Base-by-base conservation (phyloP, 805 yeast species). In the Yarrowia sp. region DNA sequence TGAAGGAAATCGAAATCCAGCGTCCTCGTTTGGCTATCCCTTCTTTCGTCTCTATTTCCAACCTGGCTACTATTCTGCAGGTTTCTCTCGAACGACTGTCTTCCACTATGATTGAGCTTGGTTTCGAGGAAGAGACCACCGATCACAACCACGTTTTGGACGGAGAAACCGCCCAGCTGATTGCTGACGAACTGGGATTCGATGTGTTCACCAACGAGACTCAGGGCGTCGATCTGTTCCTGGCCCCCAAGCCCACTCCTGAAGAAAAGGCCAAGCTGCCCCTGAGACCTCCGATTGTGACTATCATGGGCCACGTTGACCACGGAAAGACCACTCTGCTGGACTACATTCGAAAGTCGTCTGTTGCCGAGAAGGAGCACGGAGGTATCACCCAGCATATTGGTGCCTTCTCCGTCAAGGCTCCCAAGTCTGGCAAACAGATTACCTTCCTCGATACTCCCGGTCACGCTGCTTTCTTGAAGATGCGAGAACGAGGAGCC, bases 361-460 rank as follows among this genome's bases (percentile, higher is more conserved):
- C 93, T 0, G 86, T 95, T 8, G 98, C 89, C 0, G 86, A 86
- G 40, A 85, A 87, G 50, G 99, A 95, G 76, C 90, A 87, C 77
- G 99, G 99, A 68, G 98, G 99, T 19, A 95, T 95, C 65, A 95
- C 99, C 0, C 99, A 95, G 77, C 98, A 92, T 77, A 95, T 95
- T 69, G 99, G 99, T 77, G 98, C 99, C 0, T 95, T 95, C 74
- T 89, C 94, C 15, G 95, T 94, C 32, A 81, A 82, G n/a, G 85
- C 97, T 0, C 93, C 95, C 0, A 77, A 84, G 0, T 85, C 95
- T 0, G 87, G 89, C 74, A 89, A 89, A 76, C 81, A 81, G 50
- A 91, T 95, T 72, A 94, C 98, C 0, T 94, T 95, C 72, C 82
- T 95, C 71, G 99, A 95, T 77, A 95, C 99, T 0, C 99, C 99